phyloP scores from a whole-genome alignment of 495 filamentous ascomycete genomes.

The Penicillium robsamsonii region DNA sequence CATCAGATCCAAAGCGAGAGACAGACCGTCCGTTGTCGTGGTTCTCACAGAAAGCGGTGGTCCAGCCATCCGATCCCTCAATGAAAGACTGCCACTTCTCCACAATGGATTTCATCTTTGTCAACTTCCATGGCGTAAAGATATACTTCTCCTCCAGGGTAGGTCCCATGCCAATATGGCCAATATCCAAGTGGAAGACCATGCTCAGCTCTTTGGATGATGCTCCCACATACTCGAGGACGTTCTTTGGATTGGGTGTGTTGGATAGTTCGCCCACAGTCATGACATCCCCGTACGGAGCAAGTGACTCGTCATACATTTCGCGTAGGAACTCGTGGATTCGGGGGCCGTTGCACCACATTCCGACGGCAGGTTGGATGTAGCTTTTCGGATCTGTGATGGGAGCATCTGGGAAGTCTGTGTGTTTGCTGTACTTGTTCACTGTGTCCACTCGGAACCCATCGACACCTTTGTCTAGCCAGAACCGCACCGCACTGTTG shows the following conservation, averaged over 20 bases:
- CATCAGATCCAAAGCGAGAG: conserved; percentile 49
- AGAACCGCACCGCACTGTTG: conserved; percentile 48
- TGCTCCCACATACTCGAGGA: conserved; percentile 44
- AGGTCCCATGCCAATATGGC: conserved; percentile 44
- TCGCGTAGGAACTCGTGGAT: conserved; percentile 53
- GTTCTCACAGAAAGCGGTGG: conserved; percentile 54
- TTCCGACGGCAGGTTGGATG: conserved; percentile 42
- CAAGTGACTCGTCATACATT: conserved; percentile 37
- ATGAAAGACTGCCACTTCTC: conserved; percentile 43
- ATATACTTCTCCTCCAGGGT: conserved; percentile 36
- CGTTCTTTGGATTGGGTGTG: conserved; percentile 36
- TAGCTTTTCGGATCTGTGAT: conserved; percentile 31
- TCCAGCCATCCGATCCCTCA: conserved; percentile 50
- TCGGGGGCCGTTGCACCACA: conserved; percentile 53
- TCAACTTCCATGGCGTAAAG: conserved; percentile 36
- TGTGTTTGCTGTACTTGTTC: conserved; percentile 50
- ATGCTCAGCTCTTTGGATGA: conserved; percentile 45
- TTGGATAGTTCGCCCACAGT: conserved; percentile 52
- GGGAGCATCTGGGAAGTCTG: conserved; percentile 43
- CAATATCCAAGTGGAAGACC: conserved; percentile 54
- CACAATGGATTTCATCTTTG: conserved; percentile 38
- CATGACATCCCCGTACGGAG: conserved; percentile 38
- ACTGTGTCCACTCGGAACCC: conserved; percentile 56
- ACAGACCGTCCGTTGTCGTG: conserved; percentile 61
- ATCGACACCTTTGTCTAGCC: conserved; percentile 49